Evolutionary conservation across 1,139 yeast species (phyloP).

Genomic region (Pichia sp.): DNA sequence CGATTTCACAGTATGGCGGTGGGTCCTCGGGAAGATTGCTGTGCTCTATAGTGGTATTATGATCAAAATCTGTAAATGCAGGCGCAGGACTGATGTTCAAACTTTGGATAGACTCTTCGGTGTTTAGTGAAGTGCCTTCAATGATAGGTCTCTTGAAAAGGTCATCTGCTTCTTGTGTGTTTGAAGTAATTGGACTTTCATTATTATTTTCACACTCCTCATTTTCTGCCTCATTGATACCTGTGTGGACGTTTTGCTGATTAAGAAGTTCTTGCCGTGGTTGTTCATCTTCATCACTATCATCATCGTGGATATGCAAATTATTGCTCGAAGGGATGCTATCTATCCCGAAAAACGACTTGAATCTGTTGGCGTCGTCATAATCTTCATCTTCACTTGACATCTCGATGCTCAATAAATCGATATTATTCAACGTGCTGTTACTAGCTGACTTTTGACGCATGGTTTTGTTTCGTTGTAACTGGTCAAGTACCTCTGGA

Average conservation of each 20-base stretch:
- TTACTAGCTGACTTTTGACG: not conserved
- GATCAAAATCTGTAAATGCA: not conserved
- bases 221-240: not conserved
- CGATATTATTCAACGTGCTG: constrained; percentile 7
- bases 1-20: constrained; percentile 14
- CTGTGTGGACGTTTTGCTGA: too few species aligned
- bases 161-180: not conserved
- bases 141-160: not conserved
- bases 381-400: constrained; percentile 17
- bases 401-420: constrained; percentile 12
- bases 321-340: not conserved
- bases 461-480: not conserved
- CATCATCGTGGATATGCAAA: not conserved
- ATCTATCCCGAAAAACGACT: constrained; percentile 11
- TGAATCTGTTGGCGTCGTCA: constrained; percentile 10
- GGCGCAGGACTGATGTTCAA: constrained; percentile 1
- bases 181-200: not conserved
- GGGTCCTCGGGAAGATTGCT: constrained; percentile 7
- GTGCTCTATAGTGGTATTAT: not conserved
- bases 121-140: not conserved
- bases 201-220: not conserved
- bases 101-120: not conserved
- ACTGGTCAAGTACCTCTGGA: not conserved
- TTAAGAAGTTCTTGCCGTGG: too few species aligned
- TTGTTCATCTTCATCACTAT: not conserved